A percentile compares a stretch with the other conserved stretches of the same genome.
Conservation (phyloP, 2,329 filamentous ascomycete genomes). For the Chrysoporthe cubensis region DNA sequence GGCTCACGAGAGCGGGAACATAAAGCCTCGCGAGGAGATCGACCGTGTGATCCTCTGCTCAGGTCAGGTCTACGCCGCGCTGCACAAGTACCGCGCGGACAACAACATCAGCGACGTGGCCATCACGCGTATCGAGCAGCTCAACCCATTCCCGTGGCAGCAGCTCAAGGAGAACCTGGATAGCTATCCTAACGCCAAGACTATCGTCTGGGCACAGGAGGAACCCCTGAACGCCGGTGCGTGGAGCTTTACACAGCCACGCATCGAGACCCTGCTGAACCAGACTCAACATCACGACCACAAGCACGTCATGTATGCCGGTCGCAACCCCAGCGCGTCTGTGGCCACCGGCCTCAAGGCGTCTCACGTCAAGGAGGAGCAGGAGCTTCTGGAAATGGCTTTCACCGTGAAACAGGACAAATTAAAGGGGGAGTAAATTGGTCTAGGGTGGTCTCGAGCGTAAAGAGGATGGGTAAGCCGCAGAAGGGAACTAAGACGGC, state of each 20-base stretch:
- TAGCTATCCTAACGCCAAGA: constrained; percentile 95
- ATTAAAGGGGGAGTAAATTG: constrained; percentile 65
- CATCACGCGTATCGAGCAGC: constrained; percentile 93
- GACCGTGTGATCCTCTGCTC: constrained; percentile 93
- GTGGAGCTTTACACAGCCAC: constrained; percentile 96
- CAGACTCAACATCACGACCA: constrained; percentile 89
- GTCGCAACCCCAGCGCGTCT: constrained; percentile 88
- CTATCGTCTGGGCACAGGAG: constrained; percentile 96
- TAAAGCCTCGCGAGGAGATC: constrained; percentile 83
- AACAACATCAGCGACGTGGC: constrained; percentile 89
- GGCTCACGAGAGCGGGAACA: constrained; percentile 74
- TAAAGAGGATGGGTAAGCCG: not conserved
- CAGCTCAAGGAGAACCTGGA: constrained; percentile 97
- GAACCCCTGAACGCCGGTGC: constrained; percentile 96
- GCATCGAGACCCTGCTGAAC: constrained; percentile 95
- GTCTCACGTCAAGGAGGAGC: constrained; percentile 89
- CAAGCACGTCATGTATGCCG: constrained; percentile 97
- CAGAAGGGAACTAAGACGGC: not conserved
- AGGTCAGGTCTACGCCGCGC: constrained; percentile 89
- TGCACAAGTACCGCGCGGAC: constrained; percentile 87
- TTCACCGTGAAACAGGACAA: constrained; percentile 70
- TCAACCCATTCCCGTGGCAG: constrained; percentile 98
- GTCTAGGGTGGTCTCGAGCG: not conserved
- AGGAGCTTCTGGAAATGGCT: constrained; percentile 73
- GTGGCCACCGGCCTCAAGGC: constrained; percentile 93